These are phyloP conservation scores for Phialophora verrucosa DNA, from an alignment of 2,329 filamentous ascomycete genomes.

Conservation along the genomic window DNA sequence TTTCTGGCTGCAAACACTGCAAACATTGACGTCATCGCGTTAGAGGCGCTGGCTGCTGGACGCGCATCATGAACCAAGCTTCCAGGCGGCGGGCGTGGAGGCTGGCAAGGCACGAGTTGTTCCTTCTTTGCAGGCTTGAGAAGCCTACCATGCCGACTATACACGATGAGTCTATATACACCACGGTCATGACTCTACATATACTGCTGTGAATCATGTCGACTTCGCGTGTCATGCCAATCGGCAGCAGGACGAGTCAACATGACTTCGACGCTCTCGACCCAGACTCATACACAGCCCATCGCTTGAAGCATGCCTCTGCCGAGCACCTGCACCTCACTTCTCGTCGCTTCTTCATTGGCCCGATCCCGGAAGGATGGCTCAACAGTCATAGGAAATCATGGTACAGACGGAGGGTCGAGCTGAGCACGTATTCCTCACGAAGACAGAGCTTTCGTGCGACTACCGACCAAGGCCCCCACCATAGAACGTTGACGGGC, in stretches of 20 bases:
- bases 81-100: neutral
- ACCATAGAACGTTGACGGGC: constrained; percentile 45
- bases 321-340: constrained; percentile 67
- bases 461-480: constrained; percentile 51
- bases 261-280: constrained; percentile 46
- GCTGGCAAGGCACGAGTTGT: neutral
- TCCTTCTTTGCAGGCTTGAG: neutral
- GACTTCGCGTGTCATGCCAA: constrained; percentile 28
- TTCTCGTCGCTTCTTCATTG: constrained; percentile 67
- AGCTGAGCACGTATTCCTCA: constrained; percentile 55
- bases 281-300: constrained; percentile 60
- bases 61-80: constrained; percentile 1
- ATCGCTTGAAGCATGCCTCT: constrained; percentile 65
- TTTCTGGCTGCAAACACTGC: constrained; percentile 3
- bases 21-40: constrained; percentile 10
- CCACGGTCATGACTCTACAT: neutral
- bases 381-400: constrained; percentile 66
- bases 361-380: constrained; percentile 70
- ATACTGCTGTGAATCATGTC: constrained; percentile 20
- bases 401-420: constrained; percentile 62
- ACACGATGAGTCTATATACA: constrained; percentile 2
- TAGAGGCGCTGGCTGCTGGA: too few relatives aligned
- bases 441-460: constrained; percentile 59
- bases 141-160: neutral
- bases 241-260: constrained; percentile 26